Conservation (phyloP, 257 asterid species). For the Capsicum baccatum region DNA sequence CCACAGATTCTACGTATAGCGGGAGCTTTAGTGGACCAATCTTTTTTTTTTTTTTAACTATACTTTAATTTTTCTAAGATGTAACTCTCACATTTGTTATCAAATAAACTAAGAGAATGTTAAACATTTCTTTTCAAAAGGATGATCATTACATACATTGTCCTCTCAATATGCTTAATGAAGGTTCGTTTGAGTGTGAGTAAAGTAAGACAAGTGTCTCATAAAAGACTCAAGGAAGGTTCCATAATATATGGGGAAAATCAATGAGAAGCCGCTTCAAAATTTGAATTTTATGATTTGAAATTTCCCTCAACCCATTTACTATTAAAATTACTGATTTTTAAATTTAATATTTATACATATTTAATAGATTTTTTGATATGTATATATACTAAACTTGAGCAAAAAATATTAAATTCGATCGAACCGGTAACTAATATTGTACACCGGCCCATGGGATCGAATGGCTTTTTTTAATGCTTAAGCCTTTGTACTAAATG, state of each 20-base stretch:
- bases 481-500: background rate
- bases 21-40: no score
- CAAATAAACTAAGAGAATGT: background rate
- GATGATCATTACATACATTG: background rate
- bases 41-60: no score
- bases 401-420: background rate
- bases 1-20: no score
- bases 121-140: conserved; percentile 13
- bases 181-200: conserved; percentile 12
- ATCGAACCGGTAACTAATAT: background rate
- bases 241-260: background rate
- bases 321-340: background rate
- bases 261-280: background rate
- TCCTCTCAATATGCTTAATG: conserved; percentile 1
- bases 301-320: background rate
- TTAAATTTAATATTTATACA: no score
- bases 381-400: background rate
- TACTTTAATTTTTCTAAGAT: conserved; percentile 12
- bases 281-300: background rate
- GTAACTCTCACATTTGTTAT: conserved; percentile 14
- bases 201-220: conserved; percentile 17
- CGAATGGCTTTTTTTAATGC: background rate
- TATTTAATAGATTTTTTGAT: no score
- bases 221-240: background rate
- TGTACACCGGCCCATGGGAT: background rate